Evolutionary conservation across 1,139 yeast genomes (phyloP), one percentile per base, ranked within the genome.

Genomic region (Pichia sp.): DNA sequence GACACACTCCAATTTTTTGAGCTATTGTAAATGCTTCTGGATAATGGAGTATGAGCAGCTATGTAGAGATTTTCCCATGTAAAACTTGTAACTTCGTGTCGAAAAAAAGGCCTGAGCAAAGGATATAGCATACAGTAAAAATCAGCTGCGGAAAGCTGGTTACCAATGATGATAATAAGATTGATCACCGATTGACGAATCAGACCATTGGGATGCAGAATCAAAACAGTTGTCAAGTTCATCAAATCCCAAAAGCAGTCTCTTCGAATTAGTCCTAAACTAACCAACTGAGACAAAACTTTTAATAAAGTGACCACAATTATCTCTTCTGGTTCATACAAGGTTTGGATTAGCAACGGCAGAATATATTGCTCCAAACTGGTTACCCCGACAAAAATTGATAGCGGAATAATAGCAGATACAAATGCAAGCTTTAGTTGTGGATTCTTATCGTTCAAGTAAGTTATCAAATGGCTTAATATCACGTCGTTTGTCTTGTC

Each of bases 191-290:
- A 75, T 49, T 84, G 86, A 39, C 96, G 67, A 7, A 92, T 81
- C 82, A 95, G 82, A 47, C 79, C 82, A 61, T 88, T 88, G 0
- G 98, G 98, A 58, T 88, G 97, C 8, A 92, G 62, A 1, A 84
- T 60, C 40, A 82, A 67, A 42, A 77, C 74, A 4, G 76, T 64
- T 1, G 77, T 66, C 3, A 68, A 64, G 4, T 64, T 64, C 9
- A 78, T 62, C 4, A 80, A 57, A 48, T 77, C 82, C 74, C 80
- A 75, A 32, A 73, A 61, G 40, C 68, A 67, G 3, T 66, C 65
- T 41, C 69, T 67, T 35, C 72, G 64, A 6, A 82, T 65, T 29
- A 82, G 56, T 0, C 85, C 85, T 26, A 79, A 60, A 38, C 69
- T 72, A n/a, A 73, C 67, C 34, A 82, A 60, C 36, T 73, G 68